Percentiles rank a stretch among this genome's conserved stretches.
Conservation (phyloP, 176 grass and related monocot genomes). For the Coix lacrymajobi region DNA sequence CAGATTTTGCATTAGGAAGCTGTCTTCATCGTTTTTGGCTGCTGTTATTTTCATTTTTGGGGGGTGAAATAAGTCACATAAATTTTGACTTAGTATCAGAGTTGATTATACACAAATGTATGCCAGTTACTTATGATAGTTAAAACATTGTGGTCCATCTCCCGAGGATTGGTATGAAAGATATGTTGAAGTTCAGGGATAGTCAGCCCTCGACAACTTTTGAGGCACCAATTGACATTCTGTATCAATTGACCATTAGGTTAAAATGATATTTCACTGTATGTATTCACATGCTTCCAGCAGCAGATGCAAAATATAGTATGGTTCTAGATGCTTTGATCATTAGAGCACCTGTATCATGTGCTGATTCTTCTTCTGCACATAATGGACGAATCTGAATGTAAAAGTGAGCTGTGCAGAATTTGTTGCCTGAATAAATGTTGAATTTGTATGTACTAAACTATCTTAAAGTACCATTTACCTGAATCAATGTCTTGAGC, state of each 20-base stretch:
- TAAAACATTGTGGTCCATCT: not conserved
- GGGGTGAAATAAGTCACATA: not conserved
- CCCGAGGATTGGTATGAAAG: not conserved
- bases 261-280: not conserved
- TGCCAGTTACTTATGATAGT: constrained; percentile 1
- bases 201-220: not conserved
- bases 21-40: constrained; percentile 13
- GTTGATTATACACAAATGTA: constrained; percentile 18
- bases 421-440: not conserved
- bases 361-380: not conserved
- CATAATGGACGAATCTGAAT: not conserved
- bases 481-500: not conserved
- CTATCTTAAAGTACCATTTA: not conserved
- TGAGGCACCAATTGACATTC: not conserved
- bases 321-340: not conserved
- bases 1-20: constrained; percentile 1
- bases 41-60: not conserved
- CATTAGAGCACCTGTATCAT: not conserved
- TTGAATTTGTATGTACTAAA: not conserved
- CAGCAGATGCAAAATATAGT: not conserved
- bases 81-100: constrained; percentile 2
- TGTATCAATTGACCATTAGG: not conserved
- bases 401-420: not conserved
- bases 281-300: not conserved
- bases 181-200: not conserved